Percentiles rank a stretch among this genome's conserved stretches.
These are phyloP conservation scores for Brassica rapa DNA, from an alignment of 345 rosid species.

Conservation along the genomic window DNA sequence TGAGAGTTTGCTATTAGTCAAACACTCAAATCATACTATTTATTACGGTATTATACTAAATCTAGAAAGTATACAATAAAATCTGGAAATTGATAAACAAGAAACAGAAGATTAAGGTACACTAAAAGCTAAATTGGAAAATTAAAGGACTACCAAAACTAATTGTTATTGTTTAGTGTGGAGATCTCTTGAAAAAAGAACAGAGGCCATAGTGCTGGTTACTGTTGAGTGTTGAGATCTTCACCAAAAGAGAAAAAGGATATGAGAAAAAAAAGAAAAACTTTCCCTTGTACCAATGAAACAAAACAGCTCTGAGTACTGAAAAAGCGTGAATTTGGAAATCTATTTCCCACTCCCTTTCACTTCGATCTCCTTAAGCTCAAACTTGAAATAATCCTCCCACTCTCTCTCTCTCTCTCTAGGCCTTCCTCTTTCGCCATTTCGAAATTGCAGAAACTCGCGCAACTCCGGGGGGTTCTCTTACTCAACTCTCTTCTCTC, in stretches of 20 bases:
- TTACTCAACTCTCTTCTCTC: conserved; percentile 2
- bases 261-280: conserved; percentile 16
- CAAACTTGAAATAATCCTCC: conserved; percentile 28
- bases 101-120: not conserved
- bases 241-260: conserved; percentile 13
- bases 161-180: not conserved
- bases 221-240: conserved; percentile 39
- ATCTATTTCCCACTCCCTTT: conserved; percentile 32
- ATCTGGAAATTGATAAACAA: not conserved
- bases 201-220: conserved; percentile 21
- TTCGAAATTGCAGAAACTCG: conserved; percentile 17
- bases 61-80: not conserved
- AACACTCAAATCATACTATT: not conserved
- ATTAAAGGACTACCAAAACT: not conserved
- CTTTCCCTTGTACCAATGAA: conserved; percentile 71
- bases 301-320: conserved; percentile 38
- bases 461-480: conserved; percentile 8
- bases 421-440: conserved; percentile 18
- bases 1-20: not conserved
- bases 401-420: conserved; percentile 31
- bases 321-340: conserved; percentile 48
- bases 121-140: not conserved
- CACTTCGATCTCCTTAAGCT: conserved; percentile 46
- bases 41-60: not conserved
- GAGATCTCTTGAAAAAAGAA: conserved; percentile 5